A percentile compares a stretch with the other conserved stretches of the same genome.
These are phyloP conservation scores for Nigrospora sphaerica DNA, from an alignment of 2,329 filamentous ascomycete species.

Conservation along the genomic window DNA sequence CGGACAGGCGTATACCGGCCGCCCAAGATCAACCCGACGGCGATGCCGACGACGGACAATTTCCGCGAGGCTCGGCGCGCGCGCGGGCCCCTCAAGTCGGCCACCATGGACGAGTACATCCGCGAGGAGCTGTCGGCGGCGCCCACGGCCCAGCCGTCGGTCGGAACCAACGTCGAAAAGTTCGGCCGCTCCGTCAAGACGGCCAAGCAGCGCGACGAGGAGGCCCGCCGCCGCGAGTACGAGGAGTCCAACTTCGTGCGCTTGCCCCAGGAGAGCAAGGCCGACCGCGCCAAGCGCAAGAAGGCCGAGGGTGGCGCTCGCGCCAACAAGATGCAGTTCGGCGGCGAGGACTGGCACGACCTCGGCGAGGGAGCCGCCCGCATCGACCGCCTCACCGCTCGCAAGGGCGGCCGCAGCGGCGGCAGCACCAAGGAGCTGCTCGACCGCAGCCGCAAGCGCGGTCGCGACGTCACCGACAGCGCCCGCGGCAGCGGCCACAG, in stretches of 20 bases:
- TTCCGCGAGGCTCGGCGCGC: constrained; percentile 47
- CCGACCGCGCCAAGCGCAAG: constrained; percentile 63
- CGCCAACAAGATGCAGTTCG: constrained; percentile 58
- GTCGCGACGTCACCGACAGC: constrained; percentile 60
- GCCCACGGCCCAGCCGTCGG: constrained; percentile 78
- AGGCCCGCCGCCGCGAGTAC: constrained; percentile 75
- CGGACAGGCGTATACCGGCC: constrained; percentile 76
- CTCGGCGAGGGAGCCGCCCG: constrained; percentile 80
- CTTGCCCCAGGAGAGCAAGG: constrained; percentile 80
- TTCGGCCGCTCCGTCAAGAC: constrained; percentile 77
- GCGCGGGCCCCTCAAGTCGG: constrained; percentile 63
- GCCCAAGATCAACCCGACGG: constrained; percentile 78
- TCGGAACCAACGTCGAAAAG: constrained; percentile 79
- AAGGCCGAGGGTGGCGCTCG: constrained; percentile 40
- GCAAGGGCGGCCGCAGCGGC: constrained; percentile 50
- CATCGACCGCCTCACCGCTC: constrained; percentile 74
- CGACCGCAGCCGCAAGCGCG: constrained; percentile 83
- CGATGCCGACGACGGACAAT: constrained; percentile 66
- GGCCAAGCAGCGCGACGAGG: constrained; percentile 64
- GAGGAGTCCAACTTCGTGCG: constrained; percentile 91
- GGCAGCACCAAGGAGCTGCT: constrained; percentile 54
- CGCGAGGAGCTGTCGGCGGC: constrained; percentile 74
- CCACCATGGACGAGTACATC: constrained; percentile 88
- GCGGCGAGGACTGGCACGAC: constrained; percentile 88
- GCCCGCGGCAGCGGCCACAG: constrained; percentile 53